These are phyloP conservation scores for Tripidium arundinaceum DNA, from an alignment of 202 grass and related monocot species.

Conservation along the genomic window DNA sequence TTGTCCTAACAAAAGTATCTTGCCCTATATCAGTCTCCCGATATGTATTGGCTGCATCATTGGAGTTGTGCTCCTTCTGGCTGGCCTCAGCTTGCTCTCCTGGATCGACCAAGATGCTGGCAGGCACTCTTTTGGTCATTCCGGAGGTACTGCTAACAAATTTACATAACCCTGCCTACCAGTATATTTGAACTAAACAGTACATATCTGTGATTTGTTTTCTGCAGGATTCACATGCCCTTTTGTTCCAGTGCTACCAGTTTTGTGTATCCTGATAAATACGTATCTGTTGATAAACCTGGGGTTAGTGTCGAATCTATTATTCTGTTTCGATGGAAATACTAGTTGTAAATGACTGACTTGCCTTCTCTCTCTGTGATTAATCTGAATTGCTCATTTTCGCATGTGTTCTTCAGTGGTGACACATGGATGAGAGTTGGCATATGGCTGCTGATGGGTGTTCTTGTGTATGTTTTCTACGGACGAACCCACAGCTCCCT, in stretches of 20 bases:
- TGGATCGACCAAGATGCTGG: constrained; percentile 91
- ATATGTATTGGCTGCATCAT: constrained; percentile 49
- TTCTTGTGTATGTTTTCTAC: constrained; percentile 82
- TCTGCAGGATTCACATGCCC: constrained; percentile 86
- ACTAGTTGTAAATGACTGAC: not conserved
- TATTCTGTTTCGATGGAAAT: not conserved
- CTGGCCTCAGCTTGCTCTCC: constrained; percentile 57
- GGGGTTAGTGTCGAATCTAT: constrained; percentile 45
- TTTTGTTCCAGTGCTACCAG: constrained; percentile 84
- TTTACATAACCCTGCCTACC: not conserved
- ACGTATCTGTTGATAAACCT: constrained; percentile 96
- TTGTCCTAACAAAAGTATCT: constrained; percentile 10
- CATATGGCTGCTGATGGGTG: constrained; percentile 80
- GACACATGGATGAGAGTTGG: constrained; percentile 72
- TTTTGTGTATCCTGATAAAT: constrained; percentile 83
- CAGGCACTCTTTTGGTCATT: constrained; percentile 80
- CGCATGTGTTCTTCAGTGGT: constrained; percentile 40
- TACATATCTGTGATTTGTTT: constrained; percentile 3
- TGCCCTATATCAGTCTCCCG: constrained; percentile 37
- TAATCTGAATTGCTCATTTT: constrained; percentile 23
- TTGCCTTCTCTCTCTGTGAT: not conserved
- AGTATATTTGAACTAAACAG: not conserved
- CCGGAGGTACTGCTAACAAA: constrained; percentile 56
- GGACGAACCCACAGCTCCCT: constrained; percentile 81
- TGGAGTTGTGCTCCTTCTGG: constrained; percentile 58